phyloP scores from a whole-genome alignment of 495 filamentous ascomycete species.

The Extremus antarcticus region DNA sequence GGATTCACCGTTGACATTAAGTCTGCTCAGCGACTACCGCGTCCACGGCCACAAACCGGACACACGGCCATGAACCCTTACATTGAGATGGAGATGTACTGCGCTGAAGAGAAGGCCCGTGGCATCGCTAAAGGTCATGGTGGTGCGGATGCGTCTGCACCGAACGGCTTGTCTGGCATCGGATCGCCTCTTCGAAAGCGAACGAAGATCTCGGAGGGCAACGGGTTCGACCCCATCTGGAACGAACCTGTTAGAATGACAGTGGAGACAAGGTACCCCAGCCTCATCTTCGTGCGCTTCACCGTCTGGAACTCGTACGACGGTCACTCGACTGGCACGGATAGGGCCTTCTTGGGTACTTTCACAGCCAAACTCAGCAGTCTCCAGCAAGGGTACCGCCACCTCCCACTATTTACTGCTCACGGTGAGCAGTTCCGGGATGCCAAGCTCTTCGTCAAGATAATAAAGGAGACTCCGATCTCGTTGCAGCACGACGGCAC shows the following conservation, averaged over 20 bases:
- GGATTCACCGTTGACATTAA: conserved; percentile 77
- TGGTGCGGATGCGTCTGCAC: conserved; percentile 58
- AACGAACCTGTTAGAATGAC: conserved; percentile 63
- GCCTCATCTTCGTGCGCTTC: conserved; percentile 86
- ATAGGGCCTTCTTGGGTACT: conserved; percentile 58
- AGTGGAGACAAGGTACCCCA: conserved; percentile 80
- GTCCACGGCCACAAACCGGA: conserved; percentile 55
- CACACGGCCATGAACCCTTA: conserved; percentile 80
- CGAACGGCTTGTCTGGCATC: conserved; percentile 57
- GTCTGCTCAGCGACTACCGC: conserved; percentile 87
- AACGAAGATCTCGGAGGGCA: conserved; percentile 67
- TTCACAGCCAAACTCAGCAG: conserved; percentile 87
- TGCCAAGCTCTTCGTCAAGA: conserved; percentile 85
- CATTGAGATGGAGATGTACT: conserved; percentile 86
- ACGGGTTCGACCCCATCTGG: conserved; percentile 87
- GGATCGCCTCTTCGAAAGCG: conserved; percentile 66
- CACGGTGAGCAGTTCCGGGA: conserved; percentile 87
- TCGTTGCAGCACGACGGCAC: conserved; percentile 6
- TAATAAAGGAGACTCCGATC: conserved; percentile 46
- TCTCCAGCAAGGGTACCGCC: conserved; percentile 89
- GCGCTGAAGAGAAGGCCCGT: conserved; percentile 77
- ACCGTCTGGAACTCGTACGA: conserved; percentile 76
- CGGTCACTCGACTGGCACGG: conserved; percentile 44
- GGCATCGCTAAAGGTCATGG: conserved; percentile 53
- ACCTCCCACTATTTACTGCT: conserved; percentile 80